Evolutionary conservation across 2,329 filamentous ascomycete species (phyloP), one percentile per base, ranked within the genome.

Genomic region (Tolypocladium album): DNA sequence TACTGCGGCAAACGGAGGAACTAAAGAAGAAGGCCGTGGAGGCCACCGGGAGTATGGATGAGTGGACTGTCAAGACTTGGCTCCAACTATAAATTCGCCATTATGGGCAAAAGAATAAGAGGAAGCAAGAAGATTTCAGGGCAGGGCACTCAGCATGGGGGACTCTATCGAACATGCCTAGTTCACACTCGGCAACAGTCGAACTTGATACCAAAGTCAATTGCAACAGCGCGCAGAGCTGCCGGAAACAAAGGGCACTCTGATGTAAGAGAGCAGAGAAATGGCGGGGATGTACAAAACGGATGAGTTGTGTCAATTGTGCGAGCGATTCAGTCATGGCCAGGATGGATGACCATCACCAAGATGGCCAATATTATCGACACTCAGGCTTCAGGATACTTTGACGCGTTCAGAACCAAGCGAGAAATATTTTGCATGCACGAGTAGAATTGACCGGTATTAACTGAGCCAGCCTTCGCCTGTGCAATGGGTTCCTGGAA

Each of bases 1-100:
- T 62, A 8, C 59, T 61, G 27, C 56, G 56, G 20, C 62, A 64
- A 50, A 64, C 61, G 27, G 58, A 64, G 27, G 59, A 62, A 20
- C 59, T 61, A 5, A 61, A 61, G 56, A 58, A 55, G 52, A 62
- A 60, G 24, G 62, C 62, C 9, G 62, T 64, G 17, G 62, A 62
- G 13, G 58, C 55, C 8, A 40, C 59, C 13, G 59, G 56, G 13
- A 59, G 56, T 24, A 36, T 64, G 36, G 62, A 64, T 22, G 61
- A 62, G 20, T 64, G 62, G 62, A 64, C 62, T 17, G 59, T 64
- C 12, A 60, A 58, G 47, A 58, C 56, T 17, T 62, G 59, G 61
- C 20, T 64, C 39, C 62, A 62, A 38, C 52, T 62, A 12, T 60
- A 40, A 40, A 17, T 13, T 7, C n/a, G n/a, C 27, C 5, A 27